Conservation (phyloP, 768 basidiomycete species). For the Tulasnella sp. region DNA sequence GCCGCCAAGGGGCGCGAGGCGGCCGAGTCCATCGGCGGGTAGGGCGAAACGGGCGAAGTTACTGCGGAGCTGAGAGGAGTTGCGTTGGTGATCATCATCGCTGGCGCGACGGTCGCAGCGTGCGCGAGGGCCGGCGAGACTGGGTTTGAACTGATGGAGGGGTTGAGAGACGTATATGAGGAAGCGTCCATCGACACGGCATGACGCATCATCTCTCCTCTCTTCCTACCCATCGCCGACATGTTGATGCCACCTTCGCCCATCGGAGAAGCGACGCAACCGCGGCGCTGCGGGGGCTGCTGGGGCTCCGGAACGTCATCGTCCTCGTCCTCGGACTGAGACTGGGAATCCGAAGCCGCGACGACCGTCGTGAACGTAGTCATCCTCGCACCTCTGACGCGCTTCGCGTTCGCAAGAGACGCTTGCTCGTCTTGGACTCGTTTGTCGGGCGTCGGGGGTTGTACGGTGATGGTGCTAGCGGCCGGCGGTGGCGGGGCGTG, state of each 20-base stretch:
- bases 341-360: not conserved
- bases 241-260: conserved; percentile 12
- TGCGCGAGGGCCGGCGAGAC: not conserved
- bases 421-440: not conserved
- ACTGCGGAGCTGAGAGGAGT: not conserved
- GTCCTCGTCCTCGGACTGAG: not conserved
- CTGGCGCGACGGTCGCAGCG: not conserved
- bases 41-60: not conserved
- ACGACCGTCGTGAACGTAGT: not conserved
- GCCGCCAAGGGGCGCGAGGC: conserved; percentile 11
- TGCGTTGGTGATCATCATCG: not conserved
- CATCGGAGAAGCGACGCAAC: conserved; percentile 6
- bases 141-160: no score
- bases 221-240: conserved; percentile 6
- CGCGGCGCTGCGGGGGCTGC: conserved; percentile 20
- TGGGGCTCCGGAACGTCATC: not conserved
- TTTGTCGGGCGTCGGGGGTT: not conserved
- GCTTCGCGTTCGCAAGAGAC: not conserved
- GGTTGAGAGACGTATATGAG: conserved; percentile 1
- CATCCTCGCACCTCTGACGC: not conserved
- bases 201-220: conserved; percentile 19
- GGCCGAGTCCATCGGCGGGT: not conserved
- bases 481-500: not conserved
- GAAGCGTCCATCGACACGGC: conserved; percentile 9
- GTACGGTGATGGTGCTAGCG: not conserved